Evolutionary conservation across 805 yeast species (phyloP).

Genomic region (Pichia eremophila): DNA sequence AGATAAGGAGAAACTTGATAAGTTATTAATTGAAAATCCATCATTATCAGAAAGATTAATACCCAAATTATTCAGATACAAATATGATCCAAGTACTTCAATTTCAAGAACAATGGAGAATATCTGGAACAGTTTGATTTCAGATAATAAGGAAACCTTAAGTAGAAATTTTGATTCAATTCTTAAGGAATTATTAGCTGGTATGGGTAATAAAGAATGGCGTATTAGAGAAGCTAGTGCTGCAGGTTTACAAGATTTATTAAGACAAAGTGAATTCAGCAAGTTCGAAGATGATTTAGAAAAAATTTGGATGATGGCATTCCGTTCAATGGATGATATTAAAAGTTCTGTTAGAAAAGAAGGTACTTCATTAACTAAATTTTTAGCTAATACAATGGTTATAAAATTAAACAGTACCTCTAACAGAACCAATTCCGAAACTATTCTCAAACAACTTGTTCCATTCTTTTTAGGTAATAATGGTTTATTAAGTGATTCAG

Average conservation of each 20-base stretch:
- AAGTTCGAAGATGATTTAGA: constrained; percentile 44
- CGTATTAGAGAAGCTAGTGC: constrained; percentile 85
- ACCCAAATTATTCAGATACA: constrained; percentile 76
- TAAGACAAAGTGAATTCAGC: constrained; percentile 51
- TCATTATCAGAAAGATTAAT: constrained; percentile 51
- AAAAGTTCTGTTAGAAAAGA: constrained; percentile 87
- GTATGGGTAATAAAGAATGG: constrained; percentile 85
- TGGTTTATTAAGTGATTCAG: constrained; percentile 79
- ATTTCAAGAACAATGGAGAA: constrained; percentile 80
- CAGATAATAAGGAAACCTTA: constrained; percentile 45
- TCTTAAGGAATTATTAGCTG: constrained; percentile 48
- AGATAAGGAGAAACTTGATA: constrained; percentile 66
- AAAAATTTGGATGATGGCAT: constrained; percentile 79
- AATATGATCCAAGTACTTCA: constrained; percentile 70
- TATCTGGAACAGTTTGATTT: constrained; percentile 71
- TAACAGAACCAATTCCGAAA: constrained; percentile 28
- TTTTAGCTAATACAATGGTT: constrained; percentile 54
- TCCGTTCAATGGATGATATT: constrained; percentile 86
- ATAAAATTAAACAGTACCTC: constrained; percentile 40
- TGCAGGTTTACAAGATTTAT: constrained; percentile 56
- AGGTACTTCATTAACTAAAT: constrained; percentile 59
- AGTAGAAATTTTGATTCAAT: constrained; percentile 48
- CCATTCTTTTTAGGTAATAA: constrained; percentile 74
- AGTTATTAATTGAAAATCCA: constrained; percentile 45
- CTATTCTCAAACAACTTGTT: constrained; percentile 46